These are phyloP conservation scores for Bretschneidera sinensis DNA, from an alignment of 345 rosid genomes.

Conservation along the genomic window DNA sequence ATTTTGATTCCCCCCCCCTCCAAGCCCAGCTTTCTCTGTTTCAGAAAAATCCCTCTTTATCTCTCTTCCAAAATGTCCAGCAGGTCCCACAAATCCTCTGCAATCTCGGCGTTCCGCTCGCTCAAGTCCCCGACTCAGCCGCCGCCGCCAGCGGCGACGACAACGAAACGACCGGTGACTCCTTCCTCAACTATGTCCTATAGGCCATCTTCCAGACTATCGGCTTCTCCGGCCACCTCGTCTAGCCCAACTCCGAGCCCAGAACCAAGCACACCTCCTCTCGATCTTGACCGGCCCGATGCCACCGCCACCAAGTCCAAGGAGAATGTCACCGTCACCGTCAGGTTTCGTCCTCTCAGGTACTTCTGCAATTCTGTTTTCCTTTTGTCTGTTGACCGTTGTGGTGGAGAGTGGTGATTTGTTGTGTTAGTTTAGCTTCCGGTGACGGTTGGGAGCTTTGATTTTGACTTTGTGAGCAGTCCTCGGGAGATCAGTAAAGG, in stretches of 20 bases:
- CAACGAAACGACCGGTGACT: conserved; percentile 36
- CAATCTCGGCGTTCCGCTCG: conserved; percentile 77
- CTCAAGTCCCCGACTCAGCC: conserved; percentile 52
- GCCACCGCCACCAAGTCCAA: conserved; percentile 33
- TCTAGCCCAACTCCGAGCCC: conserved; percentile 24
- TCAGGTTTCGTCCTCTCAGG: conserved; percentile 90
- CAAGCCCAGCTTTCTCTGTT: background rate
- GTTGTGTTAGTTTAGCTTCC: conserved; percentile 4
- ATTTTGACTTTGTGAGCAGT: conserved; percentile 25
- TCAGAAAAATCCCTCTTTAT: conserved; percentile 8
- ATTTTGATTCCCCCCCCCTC: conserved; percentile 12
- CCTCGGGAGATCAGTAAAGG: conserved; percentile 70
- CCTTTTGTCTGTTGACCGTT: background rate
- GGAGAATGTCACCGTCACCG: conserved; percentile 79
- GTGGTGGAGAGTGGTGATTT: conserved; percentile 7
- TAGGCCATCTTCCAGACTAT: conserved; percentile 43
- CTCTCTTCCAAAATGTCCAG: conserved; percentile 40
- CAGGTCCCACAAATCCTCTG: conserved; percentile 57
- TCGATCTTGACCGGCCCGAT: conserved; percentile 29
- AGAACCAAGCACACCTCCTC: conserved; percentile 31
- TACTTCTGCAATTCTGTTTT: conserved; percentile 5
- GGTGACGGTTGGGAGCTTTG: background rate
- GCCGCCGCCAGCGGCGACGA: conserved; percentile 29
- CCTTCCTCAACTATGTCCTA: conserved; percentile 40
- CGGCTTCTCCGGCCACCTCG: conserved; percentile 38